phyloP scores from a whole-genome alignment of 768 basidiomycete genomes.

The Mycena rebaudengoi region DNA sequence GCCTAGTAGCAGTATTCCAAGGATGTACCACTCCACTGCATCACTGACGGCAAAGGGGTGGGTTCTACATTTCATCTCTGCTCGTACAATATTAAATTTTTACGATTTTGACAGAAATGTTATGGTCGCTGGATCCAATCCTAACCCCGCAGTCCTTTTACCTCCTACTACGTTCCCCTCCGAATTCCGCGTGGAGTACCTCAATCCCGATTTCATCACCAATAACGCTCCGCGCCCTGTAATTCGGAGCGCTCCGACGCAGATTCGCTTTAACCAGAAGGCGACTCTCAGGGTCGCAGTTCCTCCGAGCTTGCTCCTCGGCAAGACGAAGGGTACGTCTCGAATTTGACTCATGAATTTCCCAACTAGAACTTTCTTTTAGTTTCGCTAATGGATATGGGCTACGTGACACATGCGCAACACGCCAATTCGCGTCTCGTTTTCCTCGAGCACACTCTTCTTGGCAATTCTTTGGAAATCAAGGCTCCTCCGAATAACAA shows the following conservation, averaged over 20 bases:
- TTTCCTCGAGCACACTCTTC: slow-evolving; percentile 38
- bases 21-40: slow-evolving; percentile 65
- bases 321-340: slow-evolving; percentile 18
- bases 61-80: too few relatives aligned
- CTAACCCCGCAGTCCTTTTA: slow-evolving; percentile 52
- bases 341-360: not conserved
- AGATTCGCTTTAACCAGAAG: slow-evolving; percentile 38
- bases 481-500: slow-evolving; percentile 43
- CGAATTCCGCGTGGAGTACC: slow-evolving; percentile 37
- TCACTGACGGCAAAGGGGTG: slow-evolving; percentile 58
- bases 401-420: slow-evolving; percentile 43
- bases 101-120: slow-evolving; percentile 40
- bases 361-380: not conserved
- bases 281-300: slow-evolving; percentile 41
- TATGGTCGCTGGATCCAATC: slow-evolving; percentile 66
- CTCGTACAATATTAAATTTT: too few relatives aligned
- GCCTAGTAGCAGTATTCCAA: slow-evolving; percentile 53
- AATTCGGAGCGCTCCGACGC: slow-evolving; percentile 29
- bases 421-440: slow-evolving; percentile 41
- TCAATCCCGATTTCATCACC: slow-evolving; percentile 40
- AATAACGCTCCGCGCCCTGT: slow-evolving; percentile 15
- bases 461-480: slow-evolving; percentile 38
- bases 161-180: slow-evolving; percentile 2
- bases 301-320: slow-evolving; percentile 27
- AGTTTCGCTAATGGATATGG: slow-evolving; percentile 43